phyloP scores from a whole-genome alignment of 1,139 yeast genomes.

The Debaryomycetaceae sp. region DNA sequence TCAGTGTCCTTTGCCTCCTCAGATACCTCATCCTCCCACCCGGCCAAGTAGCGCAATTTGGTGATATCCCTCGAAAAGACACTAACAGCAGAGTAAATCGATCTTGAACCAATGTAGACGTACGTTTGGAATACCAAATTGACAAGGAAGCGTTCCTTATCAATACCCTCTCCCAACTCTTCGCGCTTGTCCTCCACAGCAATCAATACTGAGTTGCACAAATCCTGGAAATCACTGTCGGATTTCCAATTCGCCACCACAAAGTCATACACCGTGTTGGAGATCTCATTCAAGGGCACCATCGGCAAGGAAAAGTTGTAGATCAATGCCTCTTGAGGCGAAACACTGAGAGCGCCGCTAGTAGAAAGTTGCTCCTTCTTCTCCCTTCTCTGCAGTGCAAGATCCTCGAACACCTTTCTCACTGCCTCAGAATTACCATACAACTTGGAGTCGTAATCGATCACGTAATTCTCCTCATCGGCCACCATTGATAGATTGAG shows the following conservation, averaged over 20 bases:
- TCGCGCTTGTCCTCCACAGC: slow-evolving; percentile 19
- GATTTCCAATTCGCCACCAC: slow-evolving; percentile 40
- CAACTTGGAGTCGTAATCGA: slow-evolving; percentile 34
- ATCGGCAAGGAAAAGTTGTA: slow-evolving; percentile 33
- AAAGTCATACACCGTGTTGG: slow-evolving; percentile 40
- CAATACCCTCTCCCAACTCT: slow-evolving; percentile 16
- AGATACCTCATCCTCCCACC: slow-evolving; percentile 22
- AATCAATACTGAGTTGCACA: slow-evolving; percentile 26
- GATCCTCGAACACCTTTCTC: slow-evolving; percentile 23
- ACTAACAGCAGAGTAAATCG: slow-evolving; percentile 79
- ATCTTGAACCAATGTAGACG: slow-evolving; percentile 82
- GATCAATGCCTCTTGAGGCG: slow-evolving; percentile 39
- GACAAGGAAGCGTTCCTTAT: slow-evolving; percentile 45
- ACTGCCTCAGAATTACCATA: slow-evolving; percentile 28
- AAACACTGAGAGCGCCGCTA: slow-evolving; percentile 18
- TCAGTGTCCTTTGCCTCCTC: slow-evolving; percentile 18
- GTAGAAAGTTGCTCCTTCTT: slow-evolving; percentile 13
- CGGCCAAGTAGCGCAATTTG: slow-evolving; percentile 44
- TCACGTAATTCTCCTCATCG: slow-evolving; percentile 23
- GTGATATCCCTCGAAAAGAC: slow-evolving; percentile 56
- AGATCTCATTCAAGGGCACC: slow-evolving; percentile 34
- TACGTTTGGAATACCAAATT: slow-evolving; percentile 66
- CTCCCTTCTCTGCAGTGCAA: slow-evolving; percentile 30
- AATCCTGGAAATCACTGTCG: slow-evolving; percentile 34
- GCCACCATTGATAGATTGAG: slow-evolving; percentile 44